phyloP scores from a whole-genome alignment of 1,139 yeast genomes.

The Yamadazyma oceani region DNA sequence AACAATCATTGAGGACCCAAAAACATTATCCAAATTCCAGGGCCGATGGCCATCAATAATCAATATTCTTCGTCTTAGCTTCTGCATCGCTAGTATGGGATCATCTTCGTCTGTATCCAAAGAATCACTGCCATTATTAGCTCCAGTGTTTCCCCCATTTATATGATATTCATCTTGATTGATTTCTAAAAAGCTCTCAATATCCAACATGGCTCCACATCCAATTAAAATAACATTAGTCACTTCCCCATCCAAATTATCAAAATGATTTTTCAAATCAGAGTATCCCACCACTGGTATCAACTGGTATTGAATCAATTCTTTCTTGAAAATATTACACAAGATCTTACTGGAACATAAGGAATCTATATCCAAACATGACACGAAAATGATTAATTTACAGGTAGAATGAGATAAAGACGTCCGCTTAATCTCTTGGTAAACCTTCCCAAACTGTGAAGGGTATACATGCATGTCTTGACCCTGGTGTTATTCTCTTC shows the following conservation, averaged over 20 bases:
- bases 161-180: conserved; percentile 47
- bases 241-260: conserved; percentile 70
- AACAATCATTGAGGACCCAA: conserved; percentile 76
- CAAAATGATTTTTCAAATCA: conserved; percentile 67
- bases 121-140: neutral
- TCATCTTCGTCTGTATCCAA: conserved; percentile 12
- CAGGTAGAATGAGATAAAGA: conserved; percentile 88
- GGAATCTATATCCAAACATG: conserved; percentile 90
- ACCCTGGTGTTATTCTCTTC: neutral
- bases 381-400: conserved; percentile 81
- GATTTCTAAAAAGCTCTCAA: conserved; percentile 74
- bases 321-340: conserved; percentile 68
- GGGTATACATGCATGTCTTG: conserved; percentile 62
- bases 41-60: conserved; percentile 93
- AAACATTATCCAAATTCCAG: conserved; percentile 91
- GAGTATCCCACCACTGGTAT: conserved; percentile 94
- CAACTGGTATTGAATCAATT: conserved; percentile 81
- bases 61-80: conserved; percentile 48
- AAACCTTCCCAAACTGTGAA: conserved; percentile 56
- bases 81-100: conserved; percentile 9
- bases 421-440: conserved; percentile 57
- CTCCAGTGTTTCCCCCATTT: conserved; percentile 5
- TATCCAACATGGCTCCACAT: conserved; percentile 93
- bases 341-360: conserved; percentile 84
- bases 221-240: conserved; percentile 79